Evolutionary conservation across 208 protist species (phyloP).

Genomic region (Leptomonas pyrrhocoris): DNA sequence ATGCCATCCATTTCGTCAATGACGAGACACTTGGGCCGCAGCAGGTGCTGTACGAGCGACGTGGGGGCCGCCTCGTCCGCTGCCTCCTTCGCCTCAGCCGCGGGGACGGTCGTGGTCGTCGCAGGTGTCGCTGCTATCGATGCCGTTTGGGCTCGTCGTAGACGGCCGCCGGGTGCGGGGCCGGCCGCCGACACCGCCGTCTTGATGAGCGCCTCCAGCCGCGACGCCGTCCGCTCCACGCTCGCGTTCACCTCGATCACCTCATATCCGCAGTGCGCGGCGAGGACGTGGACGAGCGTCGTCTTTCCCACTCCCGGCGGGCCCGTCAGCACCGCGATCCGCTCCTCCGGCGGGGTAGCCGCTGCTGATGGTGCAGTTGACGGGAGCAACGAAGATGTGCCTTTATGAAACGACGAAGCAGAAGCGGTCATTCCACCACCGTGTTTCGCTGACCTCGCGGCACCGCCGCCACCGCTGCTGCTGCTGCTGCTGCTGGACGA

Average conservation of each 20-base stretch:
- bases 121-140: neutral
- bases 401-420: neutral
- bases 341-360: conserved; percentile 55
- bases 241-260: conserved; percentile 96
- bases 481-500: neutral
- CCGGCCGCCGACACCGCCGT: conserved; percentile 52
- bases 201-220: conserved; percentile 72
- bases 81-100: neutral
- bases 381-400: neutral
- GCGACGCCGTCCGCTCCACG: conserved; percentile 79
- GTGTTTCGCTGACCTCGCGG: neutral
- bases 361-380: neutral
- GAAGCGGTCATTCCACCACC: neutral
- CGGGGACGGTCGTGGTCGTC: neutral
- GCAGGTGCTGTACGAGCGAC: conserved; percentile 63
- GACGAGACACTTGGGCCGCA: conserved; percentile 83
- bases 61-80: neutral
- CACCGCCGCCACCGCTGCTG: neutral
- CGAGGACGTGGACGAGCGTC: conserved; percentile 94
- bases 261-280: conserved; percentile 93
- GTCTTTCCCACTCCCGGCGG: conserved; percentile 97
- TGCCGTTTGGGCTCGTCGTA: neutral
- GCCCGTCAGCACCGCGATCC: conserved; percentile 84
- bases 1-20: conserved; percentile 93
- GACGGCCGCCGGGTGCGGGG: conserved; percentile 24